Evolutionary conservation across 805 yeast genomes (phyloP).

Genomic region (Candida glaebosa): DNA sequence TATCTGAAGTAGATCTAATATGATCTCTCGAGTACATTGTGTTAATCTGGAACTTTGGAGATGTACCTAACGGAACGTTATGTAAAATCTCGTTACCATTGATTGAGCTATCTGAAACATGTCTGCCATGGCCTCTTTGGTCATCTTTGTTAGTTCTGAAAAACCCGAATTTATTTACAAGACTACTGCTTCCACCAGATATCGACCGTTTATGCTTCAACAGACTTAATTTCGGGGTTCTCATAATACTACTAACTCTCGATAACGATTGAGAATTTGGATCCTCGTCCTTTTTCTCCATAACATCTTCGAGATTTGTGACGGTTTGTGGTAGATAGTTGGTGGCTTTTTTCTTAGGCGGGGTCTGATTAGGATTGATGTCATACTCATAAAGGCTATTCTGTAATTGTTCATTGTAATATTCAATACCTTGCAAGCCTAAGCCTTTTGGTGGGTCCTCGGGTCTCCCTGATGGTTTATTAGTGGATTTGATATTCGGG

Average conservation of each 20-base stretch:
- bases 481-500: slow-evolving; percentile 10
- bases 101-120: slow-evolving; percentile 38
- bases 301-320: slow-evolving; percentile 30
- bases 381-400: not conserved
- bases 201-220: slow-evolving; percentile 39
- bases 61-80: slow-evolving; percentile 31
- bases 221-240: slow-evolving; percentile 27
- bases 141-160: slow-evolving; percentile 25
- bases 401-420: slow-evolving; percentile 8
- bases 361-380: slow-evolving; percentile 2
- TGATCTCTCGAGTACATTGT: slow-evolving; percentile 19
- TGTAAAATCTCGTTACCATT: slow-evolving; percentile 23
- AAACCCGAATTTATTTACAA: slow-evolving; percentile 26
- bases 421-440: slow-evolving; percentile 37
- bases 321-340: slow-evolving; percentile 28
- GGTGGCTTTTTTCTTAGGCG: slow-evolving; percentile 6
- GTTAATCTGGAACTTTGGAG: slow-evolving; percentile 19
- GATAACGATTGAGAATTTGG: slow-evolving; percentile 13
- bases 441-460: slow-evolving; percentile 32
- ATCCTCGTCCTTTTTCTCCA: slow-evolving; percentile 5
- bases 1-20: slow-evolving; percentile 43
- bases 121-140: slow-evolving; percentile 31
- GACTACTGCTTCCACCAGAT: slow-evolving; percentile 33
- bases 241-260: slow-evolving; percentile 26
- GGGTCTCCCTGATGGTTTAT: slow-evolving; percentile 10